Conservation (phyloP, 2,329 filamentous ascomycete genomes). For the Trichothecium sympodiale region DNA sequence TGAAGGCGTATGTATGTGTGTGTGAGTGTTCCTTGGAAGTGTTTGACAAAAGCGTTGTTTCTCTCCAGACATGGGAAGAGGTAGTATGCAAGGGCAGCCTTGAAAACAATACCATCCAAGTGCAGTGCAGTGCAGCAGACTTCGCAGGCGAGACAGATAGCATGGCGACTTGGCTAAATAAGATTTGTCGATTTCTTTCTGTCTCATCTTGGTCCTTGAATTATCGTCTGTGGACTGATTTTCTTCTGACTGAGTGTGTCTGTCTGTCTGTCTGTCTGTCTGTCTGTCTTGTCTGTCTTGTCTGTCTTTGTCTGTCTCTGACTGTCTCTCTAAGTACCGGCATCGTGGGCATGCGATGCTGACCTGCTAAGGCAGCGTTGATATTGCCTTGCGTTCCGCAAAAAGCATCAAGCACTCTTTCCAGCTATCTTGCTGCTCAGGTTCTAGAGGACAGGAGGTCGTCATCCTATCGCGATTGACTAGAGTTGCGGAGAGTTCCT, state of each 20-base stretch:
- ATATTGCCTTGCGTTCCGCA: constrained; percentile 23
- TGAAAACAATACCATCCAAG: too few relatives aligned
- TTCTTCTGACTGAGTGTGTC: too few relatives aligned
- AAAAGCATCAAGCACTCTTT: constrained; percentile 30
- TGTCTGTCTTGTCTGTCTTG: constrained; percentile 8
- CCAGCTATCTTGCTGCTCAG: not conserved
- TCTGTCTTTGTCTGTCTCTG: constrained; percentile 10
- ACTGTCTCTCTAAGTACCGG: constrained; percentile 50
- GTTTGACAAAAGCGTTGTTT: too few relatives aligned
- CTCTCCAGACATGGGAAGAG: too few relatives aligned
- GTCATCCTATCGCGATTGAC: not conserved
- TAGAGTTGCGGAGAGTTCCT: too few relatives aligned
- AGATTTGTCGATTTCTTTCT: constrained; percentile 2
- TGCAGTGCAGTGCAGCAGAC: too few relatives aligned
- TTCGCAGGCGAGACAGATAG: too few relatives aligned
- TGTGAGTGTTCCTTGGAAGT: too few relatives aligned
- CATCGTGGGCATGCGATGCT: constrained; percentile 49
- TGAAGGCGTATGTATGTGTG: too few relatives aligned
- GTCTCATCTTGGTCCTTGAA: not conserved
- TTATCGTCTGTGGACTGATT: too few relatives aligned
- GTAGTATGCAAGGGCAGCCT: too few relatives aligned
- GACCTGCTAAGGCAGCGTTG: constrained; percentile 42
- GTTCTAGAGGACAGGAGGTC: constrained; percentile 29
- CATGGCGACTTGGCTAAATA: too few relatives aligned
- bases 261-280: constrained; percentile 5